Conservation (phyloP, 352 stramenopile species). For the Phytophthora idaei region DNA sequence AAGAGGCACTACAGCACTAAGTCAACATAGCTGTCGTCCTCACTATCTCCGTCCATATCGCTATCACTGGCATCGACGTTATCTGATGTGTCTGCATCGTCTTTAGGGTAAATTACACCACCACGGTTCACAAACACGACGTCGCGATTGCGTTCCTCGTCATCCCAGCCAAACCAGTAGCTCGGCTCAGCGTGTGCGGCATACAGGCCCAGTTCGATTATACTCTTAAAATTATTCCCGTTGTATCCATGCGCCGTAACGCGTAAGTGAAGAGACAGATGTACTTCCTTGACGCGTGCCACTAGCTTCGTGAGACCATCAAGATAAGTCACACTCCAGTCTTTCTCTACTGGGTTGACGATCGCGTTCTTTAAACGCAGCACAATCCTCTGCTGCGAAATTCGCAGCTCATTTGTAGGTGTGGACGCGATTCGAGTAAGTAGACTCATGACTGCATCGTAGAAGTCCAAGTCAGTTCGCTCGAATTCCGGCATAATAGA, state of each 20-base stretch:
- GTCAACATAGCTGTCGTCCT: no score
- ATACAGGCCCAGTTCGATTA: slow-evolving; percentile 45
- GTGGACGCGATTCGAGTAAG: slow-evolving; percentile 10
- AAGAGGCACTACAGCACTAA: no score
- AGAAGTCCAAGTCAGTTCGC: slow-evolving; percentile 25
- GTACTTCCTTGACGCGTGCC: slow-evolving; percentile 23
- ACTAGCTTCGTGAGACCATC: slow-evolving; percentile 12
- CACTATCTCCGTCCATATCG: no score
- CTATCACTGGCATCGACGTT: no score
- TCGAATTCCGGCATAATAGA: neutral
- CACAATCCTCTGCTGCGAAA: no score
- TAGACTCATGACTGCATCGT: slow-evolving; percentile 31
- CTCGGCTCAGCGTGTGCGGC: slow-evolving; percentile 32
- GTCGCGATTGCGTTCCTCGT: slow-evolving; percentile 27
- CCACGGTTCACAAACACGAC: slow-evolving; percentile 27
- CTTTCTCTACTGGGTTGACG: no score
- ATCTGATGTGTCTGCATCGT: no score
- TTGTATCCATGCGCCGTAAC: slow-evolving; percentile 21
- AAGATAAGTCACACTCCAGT: no score
- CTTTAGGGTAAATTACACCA: no score
- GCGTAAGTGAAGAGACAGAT: slow-evolving; percentile 34
- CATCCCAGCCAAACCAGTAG: slow-evolving; percentile 42
- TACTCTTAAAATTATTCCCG: slow-evolving; percentile 24
- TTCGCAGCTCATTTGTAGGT: no score
- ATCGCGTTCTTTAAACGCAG: no score